These are phyloP conservation scores for Brassica rapa DNA, from an alignment of 345 rosid species.

Conservation along the genomic window DNA sequence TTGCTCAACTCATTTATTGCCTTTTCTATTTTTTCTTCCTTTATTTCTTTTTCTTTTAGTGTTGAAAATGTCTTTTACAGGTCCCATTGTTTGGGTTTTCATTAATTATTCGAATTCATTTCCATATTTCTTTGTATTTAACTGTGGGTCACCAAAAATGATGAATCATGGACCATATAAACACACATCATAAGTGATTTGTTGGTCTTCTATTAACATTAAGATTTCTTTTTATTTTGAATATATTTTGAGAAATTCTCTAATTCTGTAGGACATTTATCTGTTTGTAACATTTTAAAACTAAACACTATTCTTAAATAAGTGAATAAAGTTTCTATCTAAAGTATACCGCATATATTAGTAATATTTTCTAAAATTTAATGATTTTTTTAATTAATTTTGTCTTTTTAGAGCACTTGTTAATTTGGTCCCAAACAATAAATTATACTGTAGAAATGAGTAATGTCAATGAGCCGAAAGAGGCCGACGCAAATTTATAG, in stretches of 20 bases:
- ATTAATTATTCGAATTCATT: background rate
- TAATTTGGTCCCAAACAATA: no score
- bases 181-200: background rate
- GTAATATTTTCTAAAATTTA: no score
- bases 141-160: conserved; percentile 12
- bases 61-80: conserved; percentile 18
- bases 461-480: background rate
- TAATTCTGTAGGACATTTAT: background rate
- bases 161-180: background rate
- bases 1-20: conserved; percentile 18
- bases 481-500: background rate
- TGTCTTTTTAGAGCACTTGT: no score
- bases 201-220: background rate
- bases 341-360: background rate
- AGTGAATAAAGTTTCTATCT: background rate
- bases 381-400: background rate
- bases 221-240: background rate
- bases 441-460: background rate
- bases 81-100: conserved; percentile 20
- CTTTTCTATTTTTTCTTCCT: background rate
- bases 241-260: background rate
- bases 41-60: background rate
- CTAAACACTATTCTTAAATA: background rate
- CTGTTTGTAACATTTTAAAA: background rate
- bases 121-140: background rate